These are phyloP conservation scores for Talaromyces stipitatus DNA, from an alignment of 495 filamentous ascomycete genomes.

Conservation along the genomic window DNA sequence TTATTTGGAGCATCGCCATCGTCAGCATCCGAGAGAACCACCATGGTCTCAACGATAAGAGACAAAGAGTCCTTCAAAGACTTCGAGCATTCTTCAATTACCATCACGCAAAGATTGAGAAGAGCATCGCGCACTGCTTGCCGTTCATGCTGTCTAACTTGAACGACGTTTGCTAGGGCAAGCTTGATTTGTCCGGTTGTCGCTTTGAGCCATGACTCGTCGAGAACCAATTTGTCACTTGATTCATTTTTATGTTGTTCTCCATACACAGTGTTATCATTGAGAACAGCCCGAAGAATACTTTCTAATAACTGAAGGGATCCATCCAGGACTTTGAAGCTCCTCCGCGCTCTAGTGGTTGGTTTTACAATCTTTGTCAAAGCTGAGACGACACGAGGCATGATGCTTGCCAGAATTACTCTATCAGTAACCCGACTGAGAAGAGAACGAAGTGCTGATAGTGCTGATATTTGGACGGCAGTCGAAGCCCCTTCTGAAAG, in stretches of 20 bases:
- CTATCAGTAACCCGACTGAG: slow-evolving; percentile 56
- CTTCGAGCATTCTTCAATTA: slow-evolving; percentile 70
- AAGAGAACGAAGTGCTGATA: slow-evolving; percentile 55
- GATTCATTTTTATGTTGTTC: slow-evolving; percentile 11
- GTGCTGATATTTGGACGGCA: slow-evolving; percentile 58
- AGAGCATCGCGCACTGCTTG: slow-evolving; percentile 63
- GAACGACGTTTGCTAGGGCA: slow-evolving; percentile 70
- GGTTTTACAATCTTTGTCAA: slow-evolving; percentile 69
- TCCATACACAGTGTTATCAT: slow-evolving; percentile 37
- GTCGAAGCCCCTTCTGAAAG: slow-evolving; percentile 51
- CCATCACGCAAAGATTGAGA: slow-evolving; percentile 57
- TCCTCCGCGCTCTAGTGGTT: slow-evolving; percentile 53
- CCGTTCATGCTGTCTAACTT: slow-evolving; percentile 66
- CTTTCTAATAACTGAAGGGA: slow-evolving; percentile 53
- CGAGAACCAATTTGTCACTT: slow-evolving; percentile 28
- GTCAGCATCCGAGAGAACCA: slow-evolving; percentile 58
- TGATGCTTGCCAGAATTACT: slow-evolving; percentile 68
- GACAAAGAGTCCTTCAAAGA: slow-evolving; percentile 61
- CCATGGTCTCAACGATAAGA: slow-evolving; percentile 73
- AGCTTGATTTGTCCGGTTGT: slow-evolving; percentile 79
- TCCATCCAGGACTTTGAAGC: slow-evolving; percentile 53
- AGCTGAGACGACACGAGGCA: slow-evolving; percentile 82
- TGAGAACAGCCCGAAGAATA: slow-evolving; percentile 56
- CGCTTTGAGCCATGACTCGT: slow-evolving; percentile 69
- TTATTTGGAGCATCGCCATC: slow-evolving; percentile 29